Conservation (phyloP, 2,329 filamentous ascomycete genomes). For the Pyricularia grisea region DNA sequence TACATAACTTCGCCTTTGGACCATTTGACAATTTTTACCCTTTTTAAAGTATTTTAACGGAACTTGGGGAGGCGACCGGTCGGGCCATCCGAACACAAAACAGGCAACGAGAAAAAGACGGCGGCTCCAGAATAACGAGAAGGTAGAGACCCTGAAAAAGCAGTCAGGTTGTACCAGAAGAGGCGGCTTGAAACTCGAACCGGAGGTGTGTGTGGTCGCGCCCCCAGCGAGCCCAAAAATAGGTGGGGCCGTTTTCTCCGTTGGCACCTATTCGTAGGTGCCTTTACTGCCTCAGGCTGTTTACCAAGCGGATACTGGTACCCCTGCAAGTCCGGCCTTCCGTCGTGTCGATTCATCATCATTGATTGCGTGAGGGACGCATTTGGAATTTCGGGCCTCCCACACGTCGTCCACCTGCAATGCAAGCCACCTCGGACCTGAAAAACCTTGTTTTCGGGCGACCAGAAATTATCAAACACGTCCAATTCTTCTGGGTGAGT, state of each 20-base stretch:
- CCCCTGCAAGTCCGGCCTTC: background rate
- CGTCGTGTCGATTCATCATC: background rate
- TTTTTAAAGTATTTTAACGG: background rate
- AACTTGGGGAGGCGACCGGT: background rate
- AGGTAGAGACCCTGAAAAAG: background rate
- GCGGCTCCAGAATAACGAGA: background rate
- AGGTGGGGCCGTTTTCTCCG: background rate
- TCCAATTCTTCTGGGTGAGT: background rate
- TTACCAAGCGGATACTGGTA: background rate
- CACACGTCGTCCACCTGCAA: background rate
- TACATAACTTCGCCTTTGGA: background rate
- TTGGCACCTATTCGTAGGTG: no score
- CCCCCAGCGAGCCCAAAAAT: background rate
- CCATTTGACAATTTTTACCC: background rate
- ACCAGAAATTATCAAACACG: background rate
- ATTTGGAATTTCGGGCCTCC: background rate
- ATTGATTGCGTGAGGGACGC: background rate
- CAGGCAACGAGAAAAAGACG: background rate
- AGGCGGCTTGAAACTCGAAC: slow-evolving; percentile 2
- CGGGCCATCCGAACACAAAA: background rate
- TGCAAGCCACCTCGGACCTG: background rate
- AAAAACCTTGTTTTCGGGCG: background rate
- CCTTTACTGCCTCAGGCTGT: background rate
- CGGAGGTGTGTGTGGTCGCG: background rate
- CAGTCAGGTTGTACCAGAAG: background rate